Conservation (phyloP, 2,329 filamentous ascomycete species). For the Tolypocladium pustulatum region DNA sequence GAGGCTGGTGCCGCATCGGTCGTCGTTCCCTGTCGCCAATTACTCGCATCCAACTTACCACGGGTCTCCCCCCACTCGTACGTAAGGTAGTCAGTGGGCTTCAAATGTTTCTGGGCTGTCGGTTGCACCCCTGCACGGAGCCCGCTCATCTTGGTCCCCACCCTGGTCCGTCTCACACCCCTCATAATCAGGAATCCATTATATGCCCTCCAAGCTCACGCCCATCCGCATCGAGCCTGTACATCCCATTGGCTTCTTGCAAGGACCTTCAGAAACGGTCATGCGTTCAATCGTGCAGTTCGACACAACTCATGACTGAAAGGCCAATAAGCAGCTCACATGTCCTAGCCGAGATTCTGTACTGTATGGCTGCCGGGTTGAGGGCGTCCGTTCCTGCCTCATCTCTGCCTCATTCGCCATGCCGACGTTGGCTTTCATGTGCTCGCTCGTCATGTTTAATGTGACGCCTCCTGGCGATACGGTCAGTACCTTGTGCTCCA, state of each 20-base stretch:
- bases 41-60: not conserved
- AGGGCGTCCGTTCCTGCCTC: not conserved
- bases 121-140: not conserved
- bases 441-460: not conserved
- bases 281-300: constrained; percentile 40
- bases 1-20: constrained; percentile 1
- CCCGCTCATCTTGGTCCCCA: not conserved
- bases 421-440: not conserved
- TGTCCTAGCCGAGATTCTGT: not conserved
- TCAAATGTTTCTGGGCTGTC: not conserved
- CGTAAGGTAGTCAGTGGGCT: not conserved
- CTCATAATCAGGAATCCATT: not conserved
- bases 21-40: not conserved
- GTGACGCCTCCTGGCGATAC: not conserved
- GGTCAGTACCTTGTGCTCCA: not conserved
- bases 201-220: constrained; percentile 10
- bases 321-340: not conserved
- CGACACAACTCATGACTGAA: constrained; percentile 30
- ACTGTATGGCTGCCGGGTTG: not conserved
- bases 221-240: constrained; percentile 11
- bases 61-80: not conserved
- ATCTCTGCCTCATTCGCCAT: not conserved
- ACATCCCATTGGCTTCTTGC: constrained; percentile 26
- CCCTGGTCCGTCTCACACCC: not conserved
- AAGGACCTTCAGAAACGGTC: constrained; percentile 33